phyloP scores from a whole-genome alignment of 2,329 filamentous ascomycete genomes.

The Purpureocillium lavendulum region DNA sequence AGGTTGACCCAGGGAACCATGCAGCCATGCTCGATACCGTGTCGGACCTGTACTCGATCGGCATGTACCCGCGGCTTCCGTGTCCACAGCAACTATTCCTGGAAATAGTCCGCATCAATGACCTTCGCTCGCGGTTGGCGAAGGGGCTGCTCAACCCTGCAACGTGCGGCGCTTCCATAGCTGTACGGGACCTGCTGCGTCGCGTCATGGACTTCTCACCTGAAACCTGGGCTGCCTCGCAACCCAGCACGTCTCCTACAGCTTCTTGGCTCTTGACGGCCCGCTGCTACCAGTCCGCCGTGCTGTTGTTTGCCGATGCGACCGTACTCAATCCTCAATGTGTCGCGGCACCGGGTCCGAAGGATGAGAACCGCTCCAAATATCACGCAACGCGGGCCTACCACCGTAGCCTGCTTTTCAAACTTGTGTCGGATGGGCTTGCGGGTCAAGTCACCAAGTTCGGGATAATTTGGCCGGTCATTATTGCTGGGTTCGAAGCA shows the following conservation, averaged over 20 bases:
- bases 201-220: slow-evolving; percentile 4
- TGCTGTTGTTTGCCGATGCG: neutral
- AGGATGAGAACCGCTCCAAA: neutral
- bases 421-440: neutral
- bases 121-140: slow-evolving; percentile 1
- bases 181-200: neutral
- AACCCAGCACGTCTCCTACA: neutral
- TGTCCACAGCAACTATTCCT: slow-evolving; percentile 5
- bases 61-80: slow-evolving; percentile 6
- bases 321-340: neutral
- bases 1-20: neutral
- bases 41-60: slow-evolving; percentile 1
- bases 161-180: neutral
- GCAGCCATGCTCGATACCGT: neutral
- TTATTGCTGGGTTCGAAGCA: slow-evolving; percentile 1
- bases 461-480: slow-evolving; percentile 1
- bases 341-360: neutral
- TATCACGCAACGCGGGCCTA: neutral
- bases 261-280: neutral
- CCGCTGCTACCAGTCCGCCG: slow-evolving; percentile 2
- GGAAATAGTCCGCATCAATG: slow-evolving; percentile 7
- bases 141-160: neutral
- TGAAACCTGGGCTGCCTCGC: slow-evolving; percentile 1
- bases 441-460: neutral
- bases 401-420: neutral